These are phyloP conservation scores for Letharia lupina DNA, from an alignment of 495 filamentous ascomycete species.

Conservation along the genomic window DNA sequence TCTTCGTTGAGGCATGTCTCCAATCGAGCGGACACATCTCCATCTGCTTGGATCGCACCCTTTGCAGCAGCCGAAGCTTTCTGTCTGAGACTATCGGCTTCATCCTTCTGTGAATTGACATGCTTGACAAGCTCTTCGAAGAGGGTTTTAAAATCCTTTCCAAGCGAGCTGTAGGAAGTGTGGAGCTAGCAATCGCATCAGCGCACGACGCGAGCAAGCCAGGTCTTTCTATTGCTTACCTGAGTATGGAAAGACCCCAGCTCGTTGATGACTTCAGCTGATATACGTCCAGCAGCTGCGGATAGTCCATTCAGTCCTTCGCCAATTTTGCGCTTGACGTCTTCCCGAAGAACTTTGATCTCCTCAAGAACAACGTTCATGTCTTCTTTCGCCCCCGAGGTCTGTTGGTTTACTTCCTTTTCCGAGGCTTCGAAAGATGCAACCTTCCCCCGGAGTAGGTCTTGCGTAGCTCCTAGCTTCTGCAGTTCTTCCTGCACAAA, in stretches of 20 bases:
- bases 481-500: constrained; percentile 67
- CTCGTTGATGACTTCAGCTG: constrained; percentile 83
- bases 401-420: constrained; percentile 57
- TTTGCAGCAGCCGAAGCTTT: constrained; percentile 62
- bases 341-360: constrained; percentile 78
- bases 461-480: constrained; percentile 56
- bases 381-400: constrained; percentile 63
- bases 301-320: constrained; percentile 80
- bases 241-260: constrained; percentile 71
- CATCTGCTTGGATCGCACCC: constrained; percentile 56
- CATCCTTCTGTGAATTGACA: constrained; percentile 65
- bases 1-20: constrained; percentile 69
- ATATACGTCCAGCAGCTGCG: constrained; percentile 75
- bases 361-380: constrained; percentile 89
- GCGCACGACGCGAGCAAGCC: background rate
- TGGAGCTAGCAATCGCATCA: constrained; percentile 48
- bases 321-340: constrained; percentile 76
- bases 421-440: constrained; percentile 57
- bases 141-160: constrained; percentile 76
- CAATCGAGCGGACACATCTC: constrained; percentile 56
- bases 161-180: constrained; percentile 74
- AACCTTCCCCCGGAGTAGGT: constrained; percentile 59
- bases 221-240: constrained; percentile 29
- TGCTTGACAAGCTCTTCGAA: constrained; percentile 73
- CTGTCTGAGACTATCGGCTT: constrained; percentile 60